Evolutionary conservation across 2,329 filamentous ascomycete species (phyloP), one percentile per base, ranked within the genome.

Genomic region (Fusarium fracticaudum): DNA sequence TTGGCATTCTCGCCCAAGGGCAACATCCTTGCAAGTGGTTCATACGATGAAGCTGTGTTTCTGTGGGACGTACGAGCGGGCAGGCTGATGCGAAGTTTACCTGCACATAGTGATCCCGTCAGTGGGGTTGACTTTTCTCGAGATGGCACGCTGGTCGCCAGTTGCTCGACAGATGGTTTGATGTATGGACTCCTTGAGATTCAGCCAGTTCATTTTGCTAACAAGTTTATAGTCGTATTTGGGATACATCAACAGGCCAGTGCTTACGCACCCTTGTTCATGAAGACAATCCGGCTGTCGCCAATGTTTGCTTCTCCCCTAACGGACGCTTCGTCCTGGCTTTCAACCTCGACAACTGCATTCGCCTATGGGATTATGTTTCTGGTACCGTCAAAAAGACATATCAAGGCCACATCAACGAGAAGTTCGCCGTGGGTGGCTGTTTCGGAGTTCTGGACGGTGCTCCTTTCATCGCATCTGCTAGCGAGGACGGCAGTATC

Each of bases 1-100:
- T 87, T 99, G 40, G 95, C 95, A 11, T 98, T 98, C 82, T 96
- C 94, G n/a, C 96, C 96, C 4, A 98, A 98, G 82, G 96, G 96
- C 31, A 99, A 99, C 80, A 98, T 98, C 80, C 89, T 99, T 40
- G 96, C 95, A 22, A 97, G 94, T 75, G 96, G 96, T 18, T 97
- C 94, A 73, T 98, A 98, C 83, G 96, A 99, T 76, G 96, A 99
- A 85, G 96, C 96, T 9, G 94, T 99, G 0, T 98, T 98, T 74
- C 84, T 99, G 10, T 99, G 96, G 96, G 96, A 99, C 82, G 94
- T 98, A 20, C 89, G 96, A 20, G 94, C 94, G 0, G 95, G 94
- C 1, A 88, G 92, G 29, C 87, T 96, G 40, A 98, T 99, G 95
- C 90, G 95, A 62, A 95, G 93, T 71, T 84, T 99, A 43, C 96